These are phyloP conservation scores for Suillus sp. DNA, from an alignment of 768 basidiomycete species.

Conservation along the genomic window DNA sequence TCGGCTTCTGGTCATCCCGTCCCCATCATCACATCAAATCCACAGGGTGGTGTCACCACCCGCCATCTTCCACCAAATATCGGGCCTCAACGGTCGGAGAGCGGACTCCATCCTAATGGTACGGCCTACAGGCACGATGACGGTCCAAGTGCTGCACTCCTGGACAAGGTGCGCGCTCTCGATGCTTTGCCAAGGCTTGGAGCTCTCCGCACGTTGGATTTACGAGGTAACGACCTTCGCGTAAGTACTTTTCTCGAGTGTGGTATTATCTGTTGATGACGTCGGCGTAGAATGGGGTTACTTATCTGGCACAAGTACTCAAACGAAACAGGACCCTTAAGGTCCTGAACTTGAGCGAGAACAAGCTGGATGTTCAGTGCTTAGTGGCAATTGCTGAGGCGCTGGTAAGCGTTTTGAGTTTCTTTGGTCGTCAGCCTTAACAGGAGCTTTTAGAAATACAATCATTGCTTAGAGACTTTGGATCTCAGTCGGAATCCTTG, in stretches of 20 bases:
- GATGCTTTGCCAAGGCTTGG: slow-evolving; percentile 87
- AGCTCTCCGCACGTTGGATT: slow-evolving; percentile 83
- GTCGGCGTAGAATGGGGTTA: slow-evolving; percentile 62
- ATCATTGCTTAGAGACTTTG: slow-evolving; percentile 88
- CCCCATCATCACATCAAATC: slow-evolving; percentile 70
- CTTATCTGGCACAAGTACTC: slow-evolving; percentile 91
- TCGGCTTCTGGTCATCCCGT: slow-evolving; percentile 50
- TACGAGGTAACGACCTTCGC: slow-evolving; percentile 89
- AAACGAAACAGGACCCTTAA: slow-evolving; percentile 96
- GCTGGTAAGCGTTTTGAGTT: slow-evolving; percentile 53
- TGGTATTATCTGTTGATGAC: slow-evolving; percentile 8
- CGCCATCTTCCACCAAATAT: slow-evolving; percentile 36
- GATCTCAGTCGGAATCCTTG: slow-evolving; percentile 95
- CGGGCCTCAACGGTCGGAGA: slow-evolving; percentile 4
- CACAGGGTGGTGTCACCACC: slow-evolving; percentile 54
- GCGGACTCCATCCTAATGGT: slow-evolving; percentile 1
- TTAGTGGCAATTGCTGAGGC: slow-evolving; percentile 86
- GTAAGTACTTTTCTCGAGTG: slow-evolving; percentile 47
- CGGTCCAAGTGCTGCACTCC: slow-evolving; percentile 72
- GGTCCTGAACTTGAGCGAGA: slow-evolving; percentile 92
- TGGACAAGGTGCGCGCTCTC: slow-evolving; percentile 89
- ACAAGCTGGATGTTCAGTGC: slow-evolving; percentile 84
- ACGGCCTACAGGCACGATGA: slow-evolving; percentile 26
- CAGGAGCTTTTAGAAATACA: slow-evolving; percentile 74
- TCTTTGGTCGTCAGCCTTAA: slow-evolving; percentile 7